Evolutionary conservation across 495 filamentous ascomycete species (phyloP), one percentile per base, ranked within the genome.

Genomic region (Geopyxis carbonaria): DNA sequence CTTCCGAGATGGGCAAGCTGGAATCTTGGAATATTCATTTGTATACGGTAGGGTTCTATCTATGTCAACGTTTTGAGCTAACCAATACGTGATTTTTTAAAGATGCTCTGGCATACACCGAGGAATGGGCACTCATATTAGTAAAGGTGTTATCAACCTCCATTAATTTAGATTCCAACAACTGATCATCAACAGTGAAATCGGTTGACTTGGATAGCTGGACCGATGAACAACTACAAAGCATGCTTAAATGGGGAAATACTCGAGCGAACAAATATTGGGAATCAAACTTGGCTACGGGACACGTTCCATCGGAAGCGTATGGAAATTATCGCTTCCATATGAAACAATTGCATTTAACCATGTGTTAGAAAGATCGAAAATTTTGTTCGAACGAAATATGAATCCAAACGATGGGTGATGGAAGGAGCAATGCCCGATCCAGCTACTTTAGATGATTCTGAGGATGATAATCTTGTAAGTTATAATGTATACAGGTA

Each of bases 371-470:
- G 73, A 31, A 97, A 97, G 65, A 95, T 97, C 46, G 89, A 95
- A 67, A 97, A 94, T 61, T 97, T 97, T 48, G 93, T 97, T 45
- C 73, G 91, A 30, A 97, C 89, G 24, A 97, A 97, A 60, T 97
- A 97, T 58, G 89, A 97, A 51, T 77, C 83, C 6, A 95, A 93
- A 66, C 68, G 91, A 61, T 97, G 89, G 89, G 80, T 85, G 2
- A 93, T 94, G 87, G 91, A 97, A 42, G 89, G 91, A 2, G 71
- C 68, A 8, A 85, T 94, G 61, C 91, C 91, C 6, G 82, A 94
- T 51, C 91, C 91, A 16, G 66, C 78, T 0, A 82, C 76, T n/a
- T 60, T 97, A 38, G 79, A 85, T 53, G 75, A 65, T 22, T 83
- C 78, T 4, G 85, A 95, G 49, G 85, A 95, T 47, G 80, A 85